phyloP scores from a whole-genome alignment of 2,329 filamentous ascomycete species.

The Aspergillus felis region DNA sequence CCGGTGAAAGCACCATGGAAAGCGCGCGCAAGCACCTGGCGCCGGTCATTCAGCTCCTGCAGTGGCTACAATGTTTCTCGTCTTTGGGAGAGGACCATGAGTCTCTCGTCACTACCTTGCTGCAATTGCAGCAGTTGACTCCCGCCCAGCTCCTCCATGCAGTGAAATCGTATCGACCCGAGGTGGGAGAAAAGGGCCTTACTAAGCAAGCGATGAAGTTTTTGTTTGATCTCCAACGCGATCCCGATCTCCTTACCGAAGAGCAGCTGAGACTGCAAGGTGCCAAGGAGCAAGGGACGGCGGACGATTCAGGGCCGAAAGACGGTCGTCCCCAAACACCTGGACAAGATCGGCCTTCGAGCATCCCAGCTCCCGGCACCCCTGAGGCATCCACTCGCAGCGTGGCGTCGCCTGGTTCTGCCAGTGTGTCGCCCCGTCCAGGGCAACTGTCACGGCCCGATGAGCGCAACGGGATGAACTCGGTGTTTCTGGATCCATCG shows the following conservation, averaged over 20 bases:
- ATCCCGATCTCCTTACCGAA: conserved; percentile 56
- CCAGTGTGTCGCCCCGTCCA: conserved; percentile 22
- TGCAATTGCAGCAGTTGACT: conserved; percentile 80
- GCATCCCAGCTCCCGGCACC: conserved; percentile 10
- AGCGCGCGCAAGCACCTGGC: conserved; percentile 78
- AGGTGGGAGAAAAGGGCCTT: conserved; percentile 90
- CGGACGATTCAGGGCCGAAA: conserved; percentile 8
- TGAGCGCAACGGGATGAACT: conserved; percentile 25
- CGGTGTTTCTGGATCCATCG: conserved; percentile 76
- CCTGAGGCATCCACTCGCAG: conserved; percentile 17
- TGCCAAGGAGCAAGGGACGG: conserved; percentile 19
- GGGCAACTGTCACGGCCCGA: conserved; percentile 16
- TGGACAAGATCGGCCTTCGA: conserved; percentile 13
- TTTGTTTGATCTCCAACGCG: conserved; percentile 73
- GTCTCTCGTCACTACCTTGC: conserved; percentile 79
- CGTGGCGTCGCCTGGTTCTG: conserved; percentile 20
- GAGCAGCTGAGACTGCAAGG: conserved; percentile 32
- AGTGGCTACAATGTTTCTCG: conserved; percentile 98
- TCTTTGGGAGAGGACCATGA: conserved; percentile 88
- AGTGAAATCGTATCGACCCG: conserved; percentile 86
- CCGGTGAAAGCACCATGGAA: conserved; percentile 83
- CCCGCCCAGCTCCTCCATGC: conserved; percentile 88
- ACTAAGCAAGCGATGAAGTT: conserved; percentile 87
- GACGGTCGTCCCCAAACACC: conserved; percentile 30
- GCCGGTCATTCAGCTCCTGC: conserved; percentile 86